Percentiles rank a stretch among this genome's conserved stretches.
These are phyloP conservation scores for Kwoniella shandongensis DNA, from an alignment of 768 basidiomycete genomes.

Conservation along the genomic window DNA sequence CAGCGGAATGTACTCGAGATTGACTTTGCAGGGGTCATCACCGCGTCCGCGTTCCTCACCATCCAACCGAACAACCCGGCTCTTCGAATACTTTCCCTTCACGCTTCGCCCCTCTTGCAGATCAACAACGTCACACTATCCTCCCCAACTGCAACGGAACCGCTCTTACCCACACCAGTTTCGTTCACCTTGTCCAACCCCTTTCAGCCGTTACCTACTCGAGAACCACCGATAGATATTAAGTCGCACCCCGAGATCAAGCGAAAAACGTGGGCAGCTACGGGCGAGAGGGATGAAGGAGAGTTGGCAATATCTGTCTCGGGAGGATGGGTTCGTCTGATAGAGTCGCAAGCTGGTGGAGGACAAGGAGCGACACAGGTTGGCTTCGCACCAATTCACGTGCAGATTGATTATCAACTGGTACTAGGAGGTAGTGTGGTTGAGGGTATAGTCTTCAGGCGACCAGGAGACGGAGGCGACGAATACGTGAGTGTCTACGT, in stretches of 20 bases:
- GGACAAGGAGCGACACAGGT: constrained; percentile 65
- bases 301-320: constrained; percentile 85
- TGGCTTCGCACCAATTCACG: constrained; percentile 48
- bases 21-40: constrained; percentile 82
- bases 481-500: constrained; percentile 26
- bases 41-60: constrained; percentile 91
- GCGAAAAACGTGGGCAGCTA: constrained; percentile 82
- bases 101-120: constrained; percentile 54
- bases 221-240: constrained; percentile 67
- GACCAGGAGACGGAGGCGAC: constrained; percentile 37
- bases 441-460: constrained; percentile 43
- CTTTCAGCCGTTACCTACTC: constrained; percentile 65
- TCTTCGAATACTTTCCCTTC: constrained; percentile 78
- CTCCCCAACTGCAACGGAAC: constrained; percentile 32
- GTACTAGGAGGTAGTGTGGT: constrained; percentile 55
- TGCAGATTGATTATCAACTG: constrained; percentile 48
- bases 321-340: constrained; percentile 51
- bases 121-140: constrained; percentile 44
- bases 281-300: constrained; percentile 89
- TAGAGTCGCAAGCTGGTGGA: constrained; percentile 59
- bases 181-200: constrained; percentile 39
- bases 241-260: constrained; percentile 91
- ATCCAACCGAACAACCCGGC: constrained; percentile 76
- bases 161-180: constrained; percentile 41
- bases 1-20: constrained; percentile 94